Base-by-base conservation (phyloP, 371 early-diverging fungal species). In the Entomophthora muscae region DNA sequence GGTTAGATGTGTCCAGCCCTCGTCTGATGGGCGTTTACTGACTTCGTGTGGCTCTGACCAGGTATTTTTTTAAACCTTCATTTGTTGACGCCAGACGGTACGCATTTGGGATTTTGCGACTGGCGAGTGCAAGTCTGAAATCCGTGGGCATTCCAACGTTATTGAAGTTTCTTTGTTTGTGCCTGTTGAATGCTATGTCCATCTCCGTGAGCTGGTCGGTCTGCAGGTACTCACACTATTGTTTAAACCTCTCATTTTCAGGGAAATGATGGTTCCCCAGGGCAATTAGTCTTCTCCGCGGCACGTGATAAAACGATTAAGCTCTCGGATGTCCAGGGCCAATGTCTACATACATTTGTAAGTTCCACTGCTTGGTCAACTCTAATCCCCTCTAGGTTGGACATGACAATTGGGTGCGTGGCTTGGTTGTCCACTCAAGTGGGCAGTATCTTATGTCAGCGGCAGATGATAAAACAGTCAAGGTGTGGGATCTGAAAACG, bases 321-420 rank as follows among this genome's bases (percentile, higher is more conserved):
- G 66, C 71, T 95, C 22, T 95, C 92, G 93, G 89, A 91, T 66
- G 63, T 76, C 0, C 67, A 86, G 23, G 84, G 81, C 24, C 84
- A 90, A 64, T 75, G 86, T 51, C 69, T 93, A 26, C 76, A 79
- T 57, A 86, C 86, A 2, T 75, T 92, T 69, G 83, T 81, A 77
- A 65, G 68, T 23, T 22, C n/a, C n/a, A 51, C 52, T 33, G 54
- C 27, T 61, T 42, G 21, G 27, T 31, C 63, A 23, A 17, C 12
- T 30, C 12, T 30, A 23, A n/a, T 33, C 31, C 32, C 28, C 26
- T 63, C 0, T 71, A 87, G 86, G 72, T 76, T 52, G 95, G 95
- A 1, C 96, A 95, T 66, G 95, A 95, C 66, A 94, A 92, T 69
- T 95, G 96, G 96, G 86, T 95, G 13, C 83, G 95, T 31, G 86